Conservation (phyloP, 345 rosid genomes). For the Aquilaria sinensis region DNA sequence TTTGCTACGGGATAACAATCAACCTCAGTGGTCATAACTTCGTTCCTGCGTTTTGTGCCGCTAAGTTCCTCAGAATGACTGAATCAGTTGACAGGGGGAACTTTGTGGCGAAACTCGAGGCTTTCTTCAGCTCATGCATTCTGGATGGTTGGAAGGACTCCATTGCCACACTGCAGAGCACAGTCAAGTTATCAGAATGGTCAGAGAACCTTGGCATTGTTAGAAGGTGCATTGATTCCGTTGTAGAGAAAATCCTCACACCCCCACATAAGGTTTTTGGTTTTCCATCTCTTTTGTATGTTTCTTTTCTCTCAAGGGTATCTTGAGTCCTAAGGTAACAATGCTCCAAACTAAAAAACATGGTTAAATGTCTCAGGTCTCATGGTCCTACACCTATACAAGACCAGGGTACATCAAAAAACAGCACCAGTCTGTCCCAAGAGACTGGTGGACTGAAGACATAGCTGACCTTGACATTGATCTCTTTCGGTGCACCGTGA, state of each 20-base stretch:
- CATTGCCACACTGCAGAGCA: conserved; percentile 60
- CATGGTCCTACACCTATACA: conserved; percentile 90
- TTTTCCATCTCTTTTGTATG: neutral
- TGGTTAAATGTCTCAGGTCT: conserved; percentile 43
- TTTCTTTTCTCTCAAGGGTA: neutral
- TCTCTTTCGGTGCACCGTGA: conserved; percentile 68
- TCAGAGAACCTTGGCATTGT: conserved; percentile 82
- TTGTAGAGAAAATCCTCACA: conserved; percentile 78
- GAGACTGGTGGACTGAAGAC: conserved; percentile 99
- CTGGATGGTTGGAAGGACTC: conserved; percentile 98
- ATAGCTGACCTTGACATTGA: conserved; percentile 86
- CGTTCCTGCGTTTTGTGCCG: conserved; percentile 80
- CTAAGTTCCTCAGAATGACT: conserved; percentile 86
- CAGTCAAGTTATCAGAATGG: conserved; percentile 67
- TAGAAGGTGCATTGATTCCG: conserved; percentile 78
- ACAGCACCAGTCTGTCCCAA: conserved; percentile 62
- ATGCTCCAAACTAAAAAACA: neutral
- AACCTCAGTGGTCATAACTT: conserved; percentile 82
- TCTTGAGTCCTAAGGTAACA: neutral
- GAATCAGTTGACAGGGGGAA: conserved; percentile 82
- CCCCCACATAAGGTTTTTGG: conserved; percentile 56
- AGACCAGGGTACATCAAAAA: conserved; percentile 64
- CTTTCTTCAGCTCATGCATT: conserved; percentile 86
- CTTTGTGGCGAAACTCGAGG: conserved; percentile 67
- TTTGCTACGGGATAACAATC: conserved; percentile 91